Evolutionary conservation across 805 yeast species (phyloP).

Genomic region (Debaryomyces prosopidis): DNA sequence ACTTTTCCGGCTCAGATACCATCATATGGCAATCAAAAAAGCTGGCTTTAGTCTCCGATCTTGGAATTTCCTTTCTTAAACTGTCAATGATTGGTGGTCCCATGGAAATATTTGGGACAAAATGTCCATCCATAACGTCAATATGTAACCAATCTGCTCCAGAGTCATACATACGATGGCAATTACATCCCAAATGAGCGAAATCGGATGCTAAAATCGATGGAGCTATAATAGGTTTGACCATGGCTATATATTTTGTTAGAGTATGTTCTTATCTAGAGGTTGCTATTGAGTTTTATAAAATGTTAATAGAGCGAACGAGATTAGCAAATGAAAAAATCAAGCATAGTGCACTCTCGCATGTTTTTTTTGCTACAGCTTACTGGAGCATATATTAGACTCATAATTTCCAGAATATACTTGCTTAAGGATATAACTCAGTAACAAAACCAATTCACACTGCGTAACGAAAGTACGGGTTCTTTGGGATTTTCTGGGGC

Average conservation of each 20-base stretch:
- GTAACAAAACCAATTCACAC: no score
- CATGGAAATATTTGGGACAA: slow-evolving; percentile 93
- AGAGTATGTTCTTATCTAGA: not conserved
- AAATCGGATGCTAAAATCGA: slow-evolving; percentile 92
- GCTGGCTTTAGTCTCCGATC: slow-evolving; percentile 48
- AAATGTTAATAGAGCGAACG: not conserved
- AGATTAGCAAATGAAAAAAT: not conserved
- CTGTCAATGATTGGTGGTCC: slow-evolving; percentile 89
- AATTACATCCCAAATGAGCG: slow-evolving; percentile 83
- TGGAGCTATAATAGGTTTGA: slow-evolving; percentile 86
- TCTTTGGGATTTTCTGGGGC: no score
- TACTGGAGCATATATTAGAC: no score
- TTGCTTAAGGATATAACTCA: no score
- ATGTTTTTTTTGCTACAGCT: not conserved
- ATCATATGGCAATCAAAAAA: slow-evolving; percentile 98
- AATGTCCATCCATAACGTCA: slow-evolving; percentile 98
- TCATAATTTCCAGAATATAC: no score
- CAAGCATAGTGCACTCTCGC: not conserved
- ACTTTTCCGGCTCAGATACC: slow-evolving; percentile 89
- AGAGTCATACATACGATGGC: slow-evolving; percentile 73
- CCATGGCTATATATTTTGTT: slow-evolving; percentile 45
- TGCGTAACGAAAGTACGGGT: no score
- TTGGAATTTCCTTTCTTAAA: slow-evolving; percentile 75
- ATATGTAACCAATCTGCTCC: slow-evolving; percentile 97
- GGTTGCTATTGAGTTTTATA: not conserved